Conservation (phyloP, 2,329 filamentous ascomycete genomes). For the Pestalotiopsis fici region DNA sequence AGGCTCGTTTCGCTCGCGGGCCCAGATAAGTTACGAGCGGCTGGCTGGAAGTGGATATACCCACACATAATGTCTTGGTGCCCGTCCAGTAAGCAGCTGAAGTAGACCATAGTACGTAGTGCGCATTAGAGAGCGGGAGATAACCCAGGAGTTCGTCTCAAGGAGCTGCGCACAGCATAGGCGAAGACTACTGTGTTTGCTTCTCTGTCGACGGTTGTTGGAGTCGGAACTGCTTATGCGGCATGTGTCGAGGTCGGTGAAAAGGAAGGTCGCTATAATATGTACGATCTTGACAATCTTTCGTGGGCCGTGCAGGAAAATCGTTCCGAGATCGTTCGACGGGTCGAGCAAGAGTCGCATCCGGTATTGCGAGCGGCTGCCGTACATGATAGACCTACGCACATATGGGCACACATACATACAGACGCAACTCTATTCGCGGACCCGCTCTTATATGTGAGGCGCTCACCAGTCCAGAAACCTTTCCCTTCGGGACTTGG, state of each 20-base stretch:
- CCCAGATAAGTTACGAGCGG: not conserved
- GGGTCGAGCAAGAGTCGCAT: not conserved
- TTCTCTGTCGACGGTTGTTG: not conserved
- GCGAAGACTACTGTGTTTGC: not conserved
- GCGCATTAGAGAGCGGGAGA: not conserved
- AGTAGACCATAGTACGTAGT: not conserved
- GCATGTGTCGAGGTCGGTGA: not conserved
- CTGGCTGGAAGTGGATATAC: constrained; percentile 3
- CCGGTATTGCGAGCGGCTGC: constrained; percentile 1
- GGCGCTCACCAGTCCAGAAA: not conserved
- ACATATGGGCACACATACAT: too few relatives aligned
- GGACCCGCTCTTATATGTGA: not conserved
- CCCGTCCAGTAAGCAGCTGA: not conserved
- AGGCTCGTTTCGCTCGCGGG: not conserved
- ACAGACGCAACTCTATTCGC: not conserved
- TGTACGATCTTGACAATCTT: not conserved
- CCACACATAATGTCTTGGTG: not conserved
- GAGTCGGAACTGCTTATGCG: not conserved
- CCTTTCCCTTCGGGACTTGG: not conserved
- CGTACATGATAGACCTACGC: not conserved
- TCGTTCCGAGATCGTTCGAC: constrained; percentile 5
- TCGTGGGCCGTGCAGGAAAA: constrained; percentile 1
- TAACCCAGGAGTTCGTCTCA: not conserved
- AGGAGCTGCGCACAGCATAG: not conserved
- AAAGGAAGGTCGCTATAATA: not conserved